A percentile compares a stretch with the other conserved stretches of the same genome.
Evolutionary conservation across 2,329 filamentous ascomycete species (phyloP).

Genomic region (Clonostachys chloroleuca): DNA sequence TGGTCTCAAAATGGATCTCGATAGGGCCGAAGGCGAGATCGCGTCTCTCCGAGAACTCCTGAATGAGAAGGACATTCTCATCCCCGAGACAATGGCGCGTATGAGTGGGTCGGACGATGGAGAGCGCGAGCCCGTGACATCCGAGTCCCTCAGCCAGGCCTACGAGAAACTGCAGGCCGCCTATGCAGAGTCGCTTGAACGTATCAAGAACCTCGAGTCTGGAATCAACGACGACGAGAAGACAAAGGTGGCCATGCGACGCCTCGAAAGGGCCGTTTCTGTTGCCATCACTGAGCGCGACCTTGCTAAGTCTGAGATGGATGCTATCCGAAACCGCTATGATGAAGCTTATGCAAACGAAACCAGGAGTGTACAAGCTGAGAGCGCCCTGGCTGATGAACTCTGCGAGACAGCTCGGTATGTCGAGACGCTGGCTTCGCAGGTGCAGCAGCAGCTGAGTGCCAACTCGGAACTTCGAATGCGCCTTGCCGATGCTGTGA

Average conservation of each 20-base stretch:
- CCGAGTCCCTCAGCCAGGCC: conserved; percentile 67
- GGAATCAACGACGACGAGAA: conserved; percentile 43
- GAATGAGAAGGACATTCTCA: conserved; percentile 75
- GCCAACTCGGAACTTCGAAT: conserved; percentile 71
- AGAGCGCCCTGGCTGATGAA: conserved; percentile 63
- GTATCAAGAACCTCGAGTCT: conserved; percentile 56
- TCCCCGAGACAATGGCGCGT: conserved; percentile 55
- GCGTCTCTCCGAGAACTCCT: conserved; percentile 74
- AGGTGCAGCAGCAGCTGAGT: conserved; percentile 78
- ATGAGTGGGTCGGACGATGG: conserved; percentile 23
- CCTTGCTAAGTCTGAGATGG: conserved; percentile 61
- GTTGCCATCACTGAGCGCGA: conserved; percentile 69
- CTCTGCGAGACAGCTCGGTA: conserved; percentile 69
- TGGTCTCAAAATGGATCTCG: conserved; percentile 92
- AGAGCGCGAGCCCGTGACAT: conserved; percentile 48
- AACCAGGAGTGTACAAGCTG: conserved; percentile 49
- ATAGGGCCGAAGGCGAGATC: conserved; percentile 92
- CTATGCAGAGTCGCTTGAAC: conserved; percentile 61
- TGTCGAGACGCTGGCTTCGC: conserved; percentile 73
- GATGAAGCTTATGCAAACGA: conserved; percentile 53
- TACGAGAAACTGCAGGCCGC: conserved; percentile 73
- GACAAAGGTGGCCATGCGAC: conserved; percentile 57
- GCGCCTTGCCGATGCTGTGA: conserved; percentile 74
- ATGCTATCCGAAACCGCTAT: conserved; percentile 58
- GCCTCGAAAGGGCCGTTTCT: conserved; percentile 65